Evolutionary conservation across 345 rosid species (phyloP), one percentile per base, ranked within the genome.

Genomic region (Erysimum cheiranthoides): DNA sequence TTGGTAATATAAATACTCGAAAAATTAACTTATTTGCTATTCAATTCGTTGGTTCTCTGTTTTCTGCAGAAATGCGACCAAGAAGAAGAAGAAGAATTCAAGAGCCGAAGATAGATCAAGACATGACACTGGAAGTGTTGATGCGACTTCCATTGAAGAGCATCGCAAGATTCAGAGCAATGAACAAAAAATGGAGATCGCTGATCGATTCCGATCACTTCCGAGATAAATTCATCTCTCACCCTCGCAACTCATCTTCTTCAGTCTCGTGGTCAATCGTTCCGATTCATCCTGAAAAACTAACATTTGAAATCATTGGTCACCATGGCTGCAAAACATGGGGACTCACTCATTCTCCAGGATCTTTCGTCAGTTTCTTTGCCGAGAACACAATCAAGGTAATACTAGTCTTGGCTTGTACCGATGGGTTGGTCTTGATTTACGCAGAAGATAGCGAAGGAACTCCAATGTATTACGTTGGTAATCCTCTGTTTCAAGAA

Each of bases 281-380:
- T 32, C 78, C 54, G 11, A 54, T 56, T 12, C 47, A 11, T 5
- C 71, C 66, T 2, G 50, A 58, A 31, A 66, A 74, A 12, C 66
- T 65, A 10, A 45, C 71, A 0, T 54, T 65, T 1, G 72, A 66
- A 28, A 56, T 73, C 47, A 30, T 73, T 0, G 57, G 49, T 11
- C 71, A 64, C 49, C 66, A 74, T n/a, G 72, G 66, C n/a, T 74
- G 78, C 66, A 4, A 56, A 1, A 74, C 3, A 7, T 74, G 78
- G 73, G 66, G 72, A 4, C 72, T 74, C 1, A 14, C 34, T 31
- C 57, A 42, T 8, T 45, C 78, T 57, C 72, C 59, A 0, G 73
- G 34, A 7, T 74, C 73, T 35, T 38, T 43, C 18, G 3, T 46
- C 14, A 5, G 49, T 16, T 74, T 35, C 59, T 57, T 74, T 30